Evolutionary conservation across 129 eudicot genomes (phyloP).

Genomic region (Centaurea solstitialis): DNA sequence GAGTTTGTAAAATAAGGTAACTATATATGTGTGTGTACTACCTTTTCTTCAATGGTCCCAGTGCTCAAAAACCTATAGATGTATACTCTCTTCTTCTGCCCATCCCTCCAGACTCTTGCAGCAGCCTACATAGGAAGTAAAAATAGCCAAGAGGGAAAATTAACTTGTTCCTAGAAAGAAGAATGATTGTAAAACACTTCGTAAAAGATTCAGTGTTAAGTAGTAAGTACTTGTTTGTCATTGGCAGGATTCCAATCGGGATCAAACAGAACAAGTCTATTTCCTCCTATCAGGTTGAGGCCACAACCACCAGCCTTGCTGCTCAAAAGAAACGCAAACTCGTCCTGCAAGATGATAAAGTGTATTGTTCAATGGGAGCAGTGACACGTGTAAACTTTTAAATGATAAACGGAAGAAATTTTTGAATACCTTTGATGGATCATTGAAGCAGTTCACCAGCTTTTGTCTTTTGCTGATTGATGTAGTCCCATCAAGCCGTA

Average conservation of each 20-base stretch:
- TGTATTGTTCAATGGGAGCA: background rate
- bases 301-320: slow-evolving; percentile 99
- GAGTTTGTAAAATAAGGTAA: no score
- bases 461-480: slow-evolving; percentile 97
- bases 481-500: slow-evolving; percentile 96
- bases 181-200: background rate
- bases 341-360: slow-evolving; percentile 62
- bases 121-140: slow-evolving; percentile 71
- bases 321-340: slow-evolving; percentile 98
- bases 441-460: slow-evolving; percentile 94
- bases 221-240: slow-evolving; percentile 92
- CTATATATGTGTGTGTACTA: no score
- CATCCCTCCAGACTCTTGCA: slow-evolving; percentile 99
- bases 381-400: background rate
- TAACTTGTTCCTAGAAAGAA: background rate
- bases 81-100: slow-evolving; percentile 98
- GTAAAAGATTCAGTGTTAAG: background rate
- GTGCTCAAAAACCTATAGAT: slow-evolving; percentile 95
- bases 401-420: background rate
- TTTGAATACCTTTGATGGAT: slow-evolving; percentile 64
- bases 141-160: background rate
- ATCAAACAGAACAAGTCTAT: slow-evolving; percentile 93
- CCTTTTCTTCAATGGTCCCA: slow-evolving; percentile 99
- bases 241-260: slow-evolving; percentile 99
- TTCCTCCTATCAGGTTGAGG: slow-evolving; percentile 95